Evolutionary conservation across 306 rosid species (phyloP).

Genomic region (Senna siamea): DNA sequence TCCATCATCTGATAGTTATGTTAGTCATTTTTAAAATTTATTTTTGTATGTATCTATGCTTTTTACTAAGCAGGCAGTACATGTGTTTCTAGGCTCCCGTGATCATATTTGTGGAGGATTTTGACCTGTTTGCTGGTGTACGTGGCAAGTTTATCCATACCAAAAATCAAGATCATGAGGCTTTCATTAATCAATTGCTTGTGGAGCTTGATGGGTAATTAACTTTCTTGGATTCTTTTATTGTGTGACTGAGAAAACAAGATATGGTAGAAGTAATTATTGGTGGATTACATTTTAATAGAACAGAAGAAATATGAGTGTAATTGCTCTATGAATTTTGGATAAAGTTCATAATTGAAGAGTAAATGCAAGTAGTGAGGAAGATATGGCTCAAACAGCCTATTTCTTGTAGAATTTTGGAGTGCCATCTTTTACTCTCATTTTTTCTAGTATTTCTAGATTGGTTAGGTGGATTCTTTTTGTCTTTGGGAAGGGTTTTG

Average conservation of each 20-base stretch:
- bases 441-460: neutral
- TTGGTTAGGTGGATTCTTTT: neutral
- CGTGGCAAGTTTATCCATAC: slow-evolving; percentile 91
- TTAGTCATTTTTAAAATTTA: neutral
- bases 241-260: slow-evolving; percentile 35
- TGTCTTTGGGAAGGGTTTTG: neutral
- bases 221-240: slow-evolving; percentile 34
- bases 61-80: slow-evolving; percentile 13
- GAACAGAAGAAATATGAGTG: neutral
- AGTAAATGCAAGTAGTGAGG: neutral
- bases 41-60: slow-evolving; percentile 28
- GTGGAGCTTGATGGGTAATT: slow-evolving; percentile 99
- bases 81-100: slow-evolving; percentile 79
- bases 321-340: neutral
- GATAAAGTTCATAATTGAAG: neutral
- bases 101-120: slow-evolving; percentile 96
- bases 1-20: slow-evolving; percentile 19
- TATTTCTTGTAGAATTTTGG: neutral
- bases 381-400: slow-evolving; percentile 1
- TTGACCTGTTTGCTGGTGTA: slow-evolving; percentile 96
- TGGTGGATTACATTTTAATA: neutral
- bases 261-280: neutral
- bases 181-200: slow-evolving; percentile 97
- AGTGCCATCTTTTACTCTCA: neutral
- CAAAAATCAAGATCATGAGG: slow-evolving; percentile 92